These are phyloP conservation scores for Falciphora oryzae DNA, from an alignment of 2,329 filamentous ascomycete genomes.

Conservation along the genomic window DNA sequence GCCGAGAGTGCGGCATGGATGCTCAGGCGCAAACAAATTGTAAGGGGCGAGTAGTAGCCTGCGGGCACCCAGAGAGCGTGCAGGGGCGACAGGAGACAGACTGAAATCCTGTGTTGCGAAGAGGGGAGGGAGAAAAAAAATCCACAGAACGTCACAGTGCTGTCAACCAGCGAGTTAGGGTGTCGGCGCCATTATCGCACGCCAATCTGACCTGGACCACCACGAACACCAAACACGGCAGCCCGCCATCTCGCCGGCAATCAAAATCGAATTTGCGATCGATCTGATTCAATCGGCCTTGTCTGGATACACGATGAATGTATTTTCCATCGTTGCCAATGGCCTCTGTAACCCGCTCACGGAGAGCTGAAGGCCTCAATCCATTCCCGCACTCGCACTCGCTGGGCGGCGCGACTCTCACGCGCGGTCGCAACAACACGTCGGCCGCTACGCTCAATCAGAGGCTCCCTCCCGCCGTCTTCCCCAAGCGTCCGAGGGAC, in stretches of 20 bases:
- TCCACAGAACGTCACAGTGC: neutral
- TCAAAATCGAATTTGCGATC: neutral
- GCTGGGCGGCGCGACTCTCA: constrained; percentile 5
- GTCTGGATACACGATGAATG: constrained; percentile 15
- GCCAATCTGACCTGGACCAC: neutral
- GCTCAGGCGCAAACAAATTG: neutral
- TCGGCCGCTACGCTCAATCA: neutral
- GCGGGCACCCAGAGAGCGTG: neutral
- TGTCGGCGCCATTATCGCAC: neutral
- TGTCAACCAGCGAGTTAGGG: neutral
- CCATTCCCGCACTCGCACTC: constrained; percentile 1
- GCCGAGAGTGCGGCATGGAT: neutral
- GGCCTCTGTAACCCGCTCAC: constrained; percentile 19
- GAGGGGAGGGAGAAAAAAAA: neutral
- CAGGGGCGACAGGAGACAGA: neutral
- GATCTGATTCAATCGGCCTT: constrained; percentile 7
- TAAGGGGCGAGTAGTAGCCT: neutral
- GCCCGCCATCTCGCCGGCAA: neutral
- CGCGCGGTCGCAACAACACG: constrained; percentile 3
- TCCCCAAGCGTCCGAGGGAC: constrained; percentile 5
- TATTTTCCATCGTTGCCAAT: constrained; percentile 18
- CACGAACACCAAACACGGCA: neutral
- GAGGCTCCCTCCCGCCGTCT: constrained; percentile 12
- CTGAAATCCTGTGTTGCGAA: neutral
- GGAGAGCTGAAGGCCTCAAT: constrained; percentile 14